Percentiles rank a stretch among this genome's conserved stretches.
Conservation (phyloP, 495 filamentous ascomycete species). For the Chaetomium cochliodes region DNA sequence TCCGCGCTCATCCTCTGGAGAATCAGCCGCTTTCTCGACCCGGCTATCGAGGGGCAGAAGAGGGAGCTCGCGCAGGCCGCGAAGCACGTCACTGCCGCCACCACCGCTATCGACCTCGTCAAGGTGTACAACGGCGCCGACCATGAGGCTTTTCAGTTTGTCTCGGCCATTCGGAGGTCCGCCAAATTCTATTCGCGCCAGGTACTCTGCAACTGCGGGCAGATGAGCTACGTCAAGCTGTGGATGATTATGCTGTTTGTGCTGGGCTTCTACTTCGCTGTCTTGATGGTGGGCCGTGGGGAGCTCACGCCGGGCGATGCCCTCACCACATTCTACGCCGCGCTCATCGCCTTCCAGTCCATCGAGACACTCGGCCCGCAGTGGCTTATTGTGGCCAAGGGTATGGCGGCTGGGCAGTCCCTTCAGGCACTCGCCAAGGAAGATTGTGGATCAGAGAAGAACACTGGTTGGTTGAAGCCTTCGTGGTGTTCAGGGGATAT, state of each 20-base stretch:
- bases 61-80: constrained; percentile 66
- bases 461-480: constrained; percentile 26
- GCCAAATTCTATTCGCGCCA: constrained; percentile 65
- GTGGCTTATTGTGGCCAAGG: constrained; percentile 73
- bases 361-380: constrained; percentile 72
- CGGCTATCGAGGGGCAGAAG: constrained; percentile 68
- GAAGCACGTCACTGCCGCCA: constrained; percentile 66
- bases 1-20: constrained; percentile 58
- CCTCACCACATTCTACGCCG: constrained; percentile 82
- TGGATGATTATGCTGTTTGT: constrained; percentile 80
- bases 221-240: constrained; percentile 70
- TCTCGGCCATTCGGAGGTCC: constrained; percentile 55
- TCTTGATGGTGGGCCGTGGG: constrained; percentile 56
- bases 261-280: constrained; percentile 89
- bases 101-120: constrained; percentile 76
- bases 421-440: constrained; percentile 48
- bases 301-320: constrained; percentile 62
- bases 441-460: constrained; percentile 25
- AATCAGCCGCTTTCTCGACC: constrained; percentile 60
- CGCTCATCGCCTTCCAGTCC: constrained; percentile 70
- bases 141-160: constrained; percentile 66
- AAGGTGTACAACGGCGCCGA: constrained; percentile 81
- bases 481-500: constrained; percentile 62
- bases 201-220: constrained; percentile 63
- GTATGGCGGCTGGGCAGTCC: constrained; percentile 66